Evolutionary conservation across 306 rosid species (phyloP).

Genomic region (Echinosophora koreensis): DNA sequence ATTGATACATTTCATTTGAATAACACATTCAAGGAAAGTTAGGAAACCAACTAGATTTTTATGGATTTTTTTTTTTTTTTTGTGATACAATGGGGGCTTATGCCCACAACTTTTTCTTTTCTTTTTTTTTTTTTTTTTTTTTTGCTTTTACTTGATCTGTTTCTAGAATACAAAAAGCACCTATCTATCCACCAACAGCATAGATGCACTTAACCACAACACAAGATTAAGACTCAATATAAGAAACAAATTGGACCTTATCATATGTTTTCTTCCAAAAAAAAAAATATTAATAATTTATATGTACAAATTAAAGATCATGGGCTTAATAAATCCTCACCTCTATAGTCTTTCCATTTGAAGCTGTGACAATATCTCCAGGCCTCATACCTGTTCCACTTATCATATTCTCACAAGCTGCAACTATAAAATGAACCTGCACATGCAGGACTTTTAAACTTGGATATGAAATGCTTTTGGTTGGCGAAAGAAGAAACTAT

Average conservation of each 20-base stretch:
- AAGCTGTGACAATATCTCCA: constrained; percentile 95
- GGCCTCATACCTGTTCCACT: constrained; percentile 99
- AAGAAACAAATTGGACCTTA: neutral
- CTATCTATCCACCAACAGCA: too few relatives aligned
- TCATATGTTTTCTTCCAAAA: neutral
- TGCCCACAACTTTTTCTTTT: too few relatives aligned
- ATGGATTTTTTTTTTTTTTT: too few relatives aligned
- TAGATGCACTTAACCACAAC: neutral
- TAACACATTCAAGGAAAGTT: too few relatives aligned
- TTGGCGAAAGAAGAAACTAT: neutral
- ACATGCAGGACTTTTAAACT: constrained; percentile 13
- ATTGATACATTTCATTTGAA: too few relatives aligned
- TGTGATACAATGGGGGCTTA: too few relatives aligned
- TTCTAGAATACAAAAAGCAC: too few relatives aligned
- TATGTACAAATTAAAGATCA: neutral
- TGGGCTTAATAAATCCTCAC: constrained; percentile 49
- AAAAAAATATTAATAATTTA: neutral
- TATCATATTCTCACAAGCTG: constrained; percentile 99
- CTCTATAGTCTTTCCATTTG: constrained; percentile 99
- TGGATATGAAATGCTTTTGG: constrained; percentile 2
- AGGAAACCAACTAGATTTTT: too few relatives aligned
- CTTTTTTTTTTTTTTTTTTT: too few relatives aligned
- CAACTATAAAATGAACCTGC: constrained; percentile 97
- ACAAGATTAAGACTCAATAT: neutral
- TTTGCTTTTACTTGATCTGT: too few relatives aligned